Evolutionary conservation across 768 basidiomycete species (phyloP), one percentile per base, ranked within the genome.

Genomic region (Russula foetens): DNA sequence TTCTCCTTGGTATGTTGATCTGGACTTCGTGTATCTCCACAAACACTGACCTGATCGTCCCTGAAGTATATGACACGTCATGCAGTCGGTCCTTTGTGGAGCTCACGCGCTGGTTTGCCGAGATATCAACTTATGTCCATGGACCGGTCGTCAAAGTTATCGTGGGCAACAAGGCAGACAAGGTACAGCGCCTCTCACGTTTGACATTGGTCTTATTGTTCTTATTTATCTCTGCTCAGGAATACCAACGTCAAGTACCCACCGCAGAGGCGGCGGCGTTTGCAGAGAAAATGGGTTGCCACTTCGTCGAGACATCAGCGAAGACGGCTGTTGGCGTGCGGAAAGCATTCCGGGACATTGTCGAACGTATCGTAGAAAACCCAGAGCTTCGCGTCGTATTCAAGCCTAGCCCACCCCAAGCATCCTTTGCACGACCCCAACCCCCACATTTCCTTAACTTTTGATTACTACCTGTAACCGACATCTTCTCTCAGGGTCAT

Each of bases 141-240:
- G 77, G 78, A 28, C 85, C 86, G 1, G 90, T 97, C 19, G 88
- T 92, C 50, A 92, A 93, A 81, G 92, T 98, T 67, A 81, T 99
- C 23, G 93, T 99, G 2, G 96, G 90, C 41, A 89, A 88, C 75
- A 99, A 99, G 75, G 77, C 95, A 19, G 94, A 98, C 77, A 96
- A 95, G 81, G 89, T 84, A 35, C 38, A 69, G 63, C 24, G 17
- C 41, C 19, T 35, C 35, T 29, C n/a, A n/a, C 4, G 23, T 28
- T 21, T 39, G 26, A 11, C 26, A 4, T 49, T 46, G 12, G 15
- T 53, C 9, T 46, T 41, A 26, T 19, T 17, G 44, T 54, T 11
- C 14, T 31, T 11, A 38, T 21, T 48, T 14, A 24, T 47, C 19
- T 4, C 28, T 28, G 39, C 35, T 26, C 24, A 94, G 91, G 94